phyloP scores from a whole-genome alignment of 305 asterid species.

The Fraxinus greggii region DNA sequence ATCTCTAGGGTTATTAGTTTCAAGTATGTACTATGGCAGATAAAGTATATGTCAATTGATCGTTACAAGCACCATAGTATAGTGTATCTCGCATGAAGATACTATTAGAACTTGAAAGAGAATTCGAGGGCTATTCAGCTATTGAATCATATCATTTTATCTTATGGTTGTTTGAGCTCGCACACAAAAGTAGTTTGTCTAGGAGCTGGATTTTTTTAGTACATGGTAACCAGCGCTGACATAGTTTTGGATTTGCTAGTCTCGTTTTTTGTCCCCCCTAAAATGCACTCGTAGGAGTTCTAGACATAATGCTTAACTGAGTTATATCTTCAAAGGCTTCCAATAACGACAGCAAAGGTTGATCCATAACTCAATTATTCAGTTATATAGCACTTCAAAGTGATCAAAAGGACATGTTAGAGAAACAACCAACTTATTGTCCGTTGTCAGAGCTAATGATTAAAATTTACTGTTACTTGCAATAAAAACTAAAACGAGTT shows the following conservation, averaged over 20 bases:
- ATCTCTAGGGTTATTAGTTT: neutral
- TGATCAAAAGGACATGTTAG: neutral
- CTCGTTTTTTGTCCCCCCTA: neutral
- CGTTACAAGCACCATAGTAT: slow-evolving; percentile 6
- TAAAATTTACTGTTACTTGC: slow-evolving; percentile 16
- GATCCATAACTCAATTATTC: neutral
- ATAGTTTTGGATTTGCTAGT: slow-evolving; percentile 9
- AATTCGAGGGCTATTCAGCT: neutral
- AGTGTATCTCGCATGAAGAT: neutral
- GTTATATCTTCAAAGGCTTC: slow-evolving; percentile 13
- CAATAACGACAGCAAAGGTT: neutral
- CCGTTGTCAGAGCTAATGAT: neutral
- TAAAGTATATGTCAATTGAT: neutral
- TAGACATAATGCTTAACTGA: neutral
- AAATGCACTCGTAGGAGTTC: neutral
- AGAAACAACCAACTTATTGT: neutral
- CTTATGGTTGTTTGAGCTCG: neutral
- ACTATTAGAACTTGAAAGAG: neutral
- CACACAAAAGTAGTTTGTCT: neutral
- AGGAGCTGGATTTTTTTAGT: slow-evolving; percentile 7
- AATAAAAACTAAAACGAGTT: slow-evolving; percentile 16
- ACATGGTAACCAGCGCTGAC: slow-evolving; percentile 1
- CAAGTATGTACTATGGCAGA: neutral
- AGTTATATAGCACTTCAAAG: neutral
- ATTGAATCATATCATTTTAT: neutral